Conservation (phyloP, 495 filamentous ascomycete genomes). For the Podospora bellae-mahoneyi region DNA sequence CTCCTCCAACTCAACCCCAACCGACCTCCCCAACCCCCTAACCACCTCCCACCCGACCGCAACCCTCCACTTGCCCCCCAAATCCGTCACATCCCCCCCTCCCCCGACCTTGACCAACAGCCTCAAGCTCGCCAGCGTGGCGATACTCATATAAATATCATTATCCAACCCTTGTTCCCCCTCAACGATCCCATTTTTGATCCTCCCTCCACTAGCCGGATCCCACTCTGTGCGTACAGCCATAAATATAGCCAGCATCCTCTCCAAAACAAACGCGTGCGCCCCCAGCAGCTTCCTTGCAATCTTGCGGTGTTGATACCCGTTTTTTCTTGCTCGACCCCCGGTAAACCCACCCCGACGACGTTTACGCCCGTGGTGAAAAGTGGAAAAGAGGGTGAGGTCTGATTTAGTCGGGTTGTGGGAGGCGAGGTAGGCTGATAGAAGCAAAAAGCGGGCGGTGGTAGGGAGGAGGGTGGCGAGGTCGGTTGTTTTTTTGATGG, state of each 20-base stretch:
- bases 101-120: constrained; percentile 61
- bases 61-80: constrained; percentile 66
- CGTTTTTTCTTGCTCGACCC: constrained; percentile 25
- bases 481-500: constrained; percentile 23
- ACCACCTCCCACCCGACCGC: constrained; percentile 74
- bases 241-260: constrained; percentile 82
- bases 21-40: constrained; percentile 58
- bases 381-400: constrained; percentile 78
- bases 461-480: constrained; percentile 61
- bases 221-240: constrained; percentile 70
- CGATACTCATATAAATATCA: constrained; percentile 68
- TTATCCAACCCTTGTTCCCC: constrained; percentile 46
- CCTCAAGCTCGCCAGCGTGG: constrained; percentile 74
- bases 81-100: constrained; percentile 58
- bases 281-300: constrained; percentile 66
- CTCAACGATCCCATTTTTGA: background rate
- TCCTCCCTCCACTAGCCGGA: constrained; percentile 15
- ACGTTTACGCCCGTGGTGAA: constrained; percentile 52
- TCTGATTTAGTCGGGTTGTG: constrained; percentile 80
- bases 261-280: constrained; percentile 80
- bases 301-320: constrained; percentile 64
- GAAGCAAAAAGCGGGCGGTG: constrained; percentile 75
- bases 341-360: constrained; percentile 35
- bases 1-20: constrained; percentile 70
- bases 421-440: constrained; percentile 87